These are phyloP conservation scores for Sonneratia alba DNA, from an alignment of 345 rosid genomes.

Conservation along the genomic window DNA sequence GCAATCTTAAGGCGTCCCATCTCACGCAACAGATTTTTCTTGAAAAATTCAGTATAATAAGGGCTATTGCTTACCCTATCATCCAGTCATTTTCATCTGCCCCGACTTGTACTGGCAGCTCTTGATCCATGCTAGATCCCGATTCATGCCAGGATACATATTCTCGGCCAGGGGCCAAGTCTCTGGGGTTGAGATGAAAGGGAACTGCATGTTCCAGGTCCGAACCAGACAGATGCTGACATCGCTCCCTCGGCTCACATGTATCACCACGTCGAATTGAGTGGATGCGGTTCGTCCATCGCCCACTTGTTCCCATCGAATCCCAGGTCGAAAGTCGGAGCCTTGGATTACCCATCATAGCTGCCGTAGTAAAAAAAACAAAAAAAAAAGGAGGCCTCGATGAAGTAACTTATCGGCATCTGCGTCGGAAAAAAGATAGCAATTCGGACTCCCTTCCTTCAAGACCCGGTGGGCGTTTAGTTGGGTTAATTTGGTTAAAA, in stretches of 20 bases:
- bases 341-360: slow-evolving; percentile 3
- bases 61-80: background rate
- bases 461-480: slow-evolving; percentile 8
- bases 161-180: background rate
- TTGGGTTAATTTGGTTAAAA: background rate
- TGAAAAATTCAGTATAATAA: too few species aligned
- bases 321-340: slow-evolving; percentile 9
- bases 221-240: slow-evolving; percentile 5
- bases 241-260: background rate
- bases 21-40: too few species aligned
- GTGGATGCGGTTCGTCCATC: background rate
- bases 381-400: slow-evolving; percentile 1
- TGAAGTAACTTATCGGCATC: background rate
- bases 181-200: slow-evolving; percentile 9
- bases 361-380: slow-evolving; percentile 4
- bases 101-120: slow-evolving; percentile 7
- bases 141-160: background rate
- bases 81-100: background rate
- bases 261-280: slow-evolving; percentile 4
- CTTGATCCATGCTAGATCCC: slow-evolving; percentile 8
- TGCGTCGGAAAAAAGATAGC: slow-evolving; percentile 1
- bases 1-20: too few species aligned
- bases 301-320: slow-evolving; percentile 9
- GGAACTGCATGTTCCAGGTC: slow-evolving; percentile 1
- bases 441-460: background rate